Base-by-base conservation (phyloP, 495 filamentous ascomycete genomes). In the Podospora conica region DNA sequence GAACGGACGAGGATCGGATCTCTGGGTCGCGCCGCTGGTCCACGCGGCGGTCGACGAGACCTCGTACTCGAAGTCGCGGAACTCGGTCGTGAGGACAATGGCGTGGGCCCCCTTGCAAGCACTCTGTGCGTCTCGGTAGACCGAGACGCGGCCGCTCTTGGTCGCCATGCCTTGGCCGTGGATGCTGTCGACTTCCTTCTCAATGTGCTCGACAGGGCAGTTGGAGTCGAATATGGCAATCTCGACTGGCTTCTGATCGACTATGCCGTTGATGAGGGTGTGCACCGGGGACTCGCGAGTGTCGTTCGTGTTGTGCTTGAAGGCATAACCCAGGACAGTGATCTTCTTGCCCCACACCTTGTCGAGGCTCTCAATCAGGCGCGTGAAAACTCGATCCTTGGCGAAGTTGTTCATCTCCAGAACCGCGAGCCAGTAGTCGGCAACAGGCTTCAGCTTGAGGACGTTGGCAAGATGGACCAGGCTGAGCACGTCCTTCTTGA, bases 221-320 rank as follows among this genome's bases (percentile, higher is more conserved):
- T 79, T 84, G 0, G 90, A 91, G 69, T 93, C 91, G 73, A 87
- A 94, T 65, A 94, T 86, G 18, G 88, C 80, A 29, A 93, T 83
- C 66, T 88, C 83, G 8, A 73, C 76, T 22, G 84, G 84, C 18
- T 81, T 76, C 70, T 90, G 89, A 24, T 85, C 81, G 18, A 87
- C 76, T 27, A 94, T 73, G 10, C 80, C 79, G 53, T 81, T 82
- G 66, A 91, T 84, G 28, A 93, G 81, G 21, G 84, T 83, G 40
- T 91, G 82, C 0, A 90, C 86, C 0, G 88, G 82, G 23, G 84
- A 86, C 73, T 92, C 90, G 8, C 91, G 82, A 9, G 87, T 89
- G 72, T 94, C 91, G 15, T 85, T 84, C 0, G 90, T 93, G 69
- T 91, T 80, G 74, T 91, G 89, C 80, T 94, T 93, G 77, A 90